These are phyloP conservation scores for Allium sativum DNA, from an alignment of 106 monocot genomes.

Conservation along the genomic window DNA sequence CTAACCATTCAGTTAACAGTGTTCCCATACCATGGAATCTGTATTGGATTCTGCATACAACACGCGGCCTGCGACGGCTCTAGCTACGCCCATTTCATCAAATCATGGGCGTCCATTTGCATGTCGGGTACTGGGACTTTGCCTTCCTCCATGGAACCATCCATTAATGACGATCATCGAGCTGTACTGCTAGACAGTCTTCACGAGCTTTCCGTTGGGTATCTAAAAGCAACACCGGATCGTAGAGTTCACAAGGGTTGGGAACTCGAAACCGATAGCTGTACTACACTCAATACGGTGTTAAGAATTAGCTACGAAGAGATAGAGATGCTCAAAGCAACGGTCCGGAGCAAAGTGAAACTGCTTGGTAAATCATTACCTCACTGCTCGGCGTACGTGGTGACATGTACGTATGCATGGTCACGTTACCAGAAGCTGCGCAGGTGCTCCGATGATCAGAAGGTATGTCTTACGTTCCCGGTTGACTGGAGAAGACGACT, in stretches of 20 bases:
- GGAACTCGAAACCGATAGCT: neutral
- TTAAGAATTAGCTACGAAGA: neutral
- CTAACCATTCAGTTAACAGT: no score
- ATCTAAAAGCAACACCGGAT: neutral
- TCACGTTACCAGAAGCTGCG: neutral
- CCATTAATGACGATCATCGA: neutral
- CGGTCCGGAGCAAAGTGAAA: neutral
- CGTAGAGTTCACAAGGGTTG: neutral
- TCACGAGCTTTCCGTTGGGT: neutral
- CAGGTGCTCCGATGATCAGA: neutral
- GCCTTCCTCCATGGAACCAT: neutral
- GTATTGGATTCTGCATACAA: no score
- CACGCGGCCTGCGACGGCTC: no score
- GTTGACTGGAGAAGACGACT: slow-evolving; percentile 8
- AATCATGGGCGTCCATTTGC: no score
- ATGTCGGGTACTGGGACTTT: neutral
- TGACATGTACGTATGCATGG: slow-evolving; percentile 26
- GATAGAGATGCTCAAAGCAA: neutral
- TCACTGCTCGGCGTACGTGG: slow-evolving; percentile 18
- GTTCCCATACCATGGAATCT: no score
- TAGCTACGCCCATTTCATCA: no score
- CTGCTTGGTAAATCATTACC: neutral
- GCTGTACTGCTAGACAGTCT: neutral
- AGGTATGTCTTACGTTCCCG: neutral
- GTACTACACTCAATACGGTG: neutral